Evolutionary conservation across 306 rosid species (phyloP), one percentile per base, ranked within the genome.

Genomic region (Abrus pulchellus): DNA sequence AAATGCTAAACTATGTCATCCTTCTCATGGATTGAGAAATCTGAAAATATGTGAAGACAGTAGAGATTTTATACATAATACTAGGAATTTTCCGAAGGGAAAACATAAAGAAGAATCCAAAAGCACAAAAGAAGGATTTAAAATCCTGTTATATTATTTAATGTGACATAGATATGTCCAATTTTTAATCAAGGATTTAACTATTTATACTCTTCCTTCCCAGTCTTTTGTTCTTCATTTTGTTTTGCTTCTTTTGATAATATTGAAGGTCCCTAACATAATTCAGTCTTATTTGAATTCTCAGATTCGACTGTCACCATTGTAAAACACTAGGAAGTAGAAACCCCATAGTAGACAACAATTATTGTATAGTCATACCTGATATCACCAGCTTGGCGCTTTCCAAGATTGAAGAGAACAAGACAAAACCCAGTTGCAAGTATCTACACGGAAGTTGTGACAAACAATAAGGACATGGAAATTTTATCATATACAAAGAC

Each of bases 381-480:
- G 83, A 90, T 56, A 13, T 93, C 99, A 75, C 98, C 97, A 78
- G 94, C 94, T 82, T 90, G 77, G 64, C 95, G 90, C 81, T 91
- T 81, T 85, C 99, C 98, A 56, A 95, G 98, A 79, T 95, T 93
- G 80, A 88, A 67, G 82, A 93, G 86, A 81, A 95, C 93, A 86
- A 95, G 85, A 87, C 83, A 88, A 83, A 95, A 93, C 50, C 98
- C 94, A 5, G 97, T 91, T 43, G 85, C 98, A 80, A 93, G 87
- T 82, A 93, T 89, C 98, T 93, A 89, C 62, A 80, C 20, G 68
- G 55, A 86, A 60, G 33, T 52, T 7, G 81, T 8, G 48, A 70
- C 83, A 72, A 60, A 49, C 34, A 75, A 68, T 48, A n/a, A 80
- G 29, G 41, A 52, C 20, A n/a, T 9, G 74, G n/a, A 72, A 65